phyloP scores from a whole-genome alignment of 2,329 filamentous ascomycete species.

The Ophiocordyceps camponoti-leonardi region DNA sequence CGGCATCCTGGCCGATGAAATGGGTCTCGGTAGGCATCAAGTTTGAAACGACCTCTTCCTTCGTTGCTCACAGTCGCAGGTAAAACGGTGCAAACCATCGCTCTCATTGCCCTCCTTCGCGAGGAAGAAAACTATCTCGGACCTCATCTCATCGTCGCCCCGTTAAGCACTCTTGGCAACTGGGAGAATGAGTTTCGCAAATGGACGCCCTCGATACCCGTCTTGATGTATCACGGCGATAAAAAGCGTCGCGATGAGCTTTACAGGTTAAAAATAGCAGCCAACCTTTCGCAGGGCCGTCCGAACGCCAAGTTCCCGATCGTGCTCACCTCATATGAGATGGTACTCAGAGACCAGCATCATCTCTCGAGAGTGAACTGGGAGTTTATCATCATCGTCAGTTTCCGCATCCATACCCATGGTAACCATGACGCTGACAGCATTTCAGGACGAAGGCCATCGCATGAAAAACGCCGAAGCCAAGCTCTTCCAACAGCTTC shows the following conservation, averaged over 20 bases:
- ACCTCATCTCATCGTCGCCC: constrained; percentile 80
- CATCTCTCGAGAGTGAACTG: constrained; percentile 72
- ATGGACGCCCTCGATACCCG: constrained; percentile 80
- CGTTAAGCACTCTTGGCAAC: constrained; percentile 80
- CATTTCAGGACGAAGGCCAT: constrained; percentile 68
- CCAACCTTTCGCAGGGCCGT: constrained; percentile 43
- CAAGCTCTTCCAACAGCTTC: constrained; percentile 72
- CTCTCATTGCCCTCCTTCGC: constrained; percentile 69
- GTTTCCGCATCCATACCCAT: constrained; percentile 8
- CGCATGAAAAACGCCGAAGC: constrained; percentile 95
- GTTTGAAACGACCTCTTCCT: constrained; percentile 1
- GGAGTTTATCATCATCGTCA: constrained; percentile 91
- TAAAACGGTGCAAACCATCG: constrained; percentile 85
- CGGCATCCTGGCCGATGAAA: constrained; percentile 83
- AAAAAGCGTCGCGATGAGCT: constrained; percentile 62
- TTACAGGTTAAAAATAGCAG: constrained; percentile 54
- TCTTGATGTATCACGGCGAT: constrained; percentile 78
- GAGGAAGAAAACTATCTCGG: constrained; percentile 72
- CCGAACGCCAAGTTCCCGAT: constrained; percentile 62
- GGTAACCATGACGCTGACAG: constrained; percentile 5
- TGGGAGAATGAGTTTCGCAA: constrained; percentile 89
- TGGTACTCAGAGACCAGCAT: constrained; percentile 79
- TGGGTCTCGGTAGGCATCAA: constrained; percentile 50
- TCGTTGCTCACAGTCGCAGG: constrained; percentile 23
- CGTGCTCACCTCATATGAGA: constrained; percentile 90